A percentile compares a stretch with the other conserved stretches of the same genome.
These are phyloP conservation scores for Prinsepia uniflora DNA, from an alignment of 306 rosid genomes.

Conservation along the genomic window DNA sequence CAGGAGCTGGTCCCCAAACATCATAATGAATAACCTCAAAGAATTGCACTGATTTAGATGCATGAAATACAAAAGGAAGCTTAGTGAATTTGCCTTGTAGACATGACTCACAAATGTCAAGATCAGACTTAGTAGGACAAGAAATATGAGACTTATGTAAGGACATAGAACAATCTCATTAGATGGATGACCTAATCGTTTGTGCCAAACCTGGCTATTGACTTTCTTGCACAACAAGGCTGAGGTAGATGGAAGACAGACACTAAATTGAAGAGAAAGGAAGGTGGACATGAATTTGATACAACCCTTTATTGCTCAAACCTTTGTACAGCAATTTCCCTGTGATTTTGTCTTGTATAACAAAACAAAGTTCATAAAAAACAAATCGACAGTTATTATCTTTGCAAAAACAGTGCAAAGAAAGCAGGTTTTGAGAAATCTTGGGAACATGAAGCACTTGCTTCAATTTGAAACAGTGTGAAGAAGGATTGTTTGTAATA, in stretches of 20 bases:
- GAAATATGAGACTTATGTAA: neutral
- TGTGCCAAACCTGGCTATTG: neutral
- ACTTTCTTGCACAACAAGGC: no score
- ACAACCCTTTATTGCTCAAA: neutral
- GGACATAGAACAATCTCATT: neutral
- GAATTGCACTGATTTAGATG: neutral
- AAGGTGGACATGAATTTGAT: neutral
- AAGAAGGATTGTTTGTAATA: neutral
- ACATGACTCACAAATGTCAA: neutral
- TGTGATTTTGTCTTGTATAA: neutral
- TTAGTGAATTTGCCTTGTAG: neutral
- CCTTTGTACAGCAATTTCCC: neutral
- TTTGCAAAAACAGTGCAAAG: neutral
- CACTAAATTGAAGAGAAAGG: neutral
- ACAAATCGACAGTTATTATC: neutral
- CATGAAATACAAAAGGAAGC: neutral
- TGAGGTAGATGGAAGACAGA: no score
- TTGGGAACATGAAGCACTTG: neutral
- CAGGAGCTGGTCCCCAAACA: no score
- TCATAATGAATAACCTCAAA: no score
- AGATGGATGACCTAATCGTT: neutral
- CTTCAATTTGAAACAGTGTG: neutral
- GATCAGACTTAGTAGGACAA: neutral
- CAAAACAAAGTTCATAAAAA: neutral
- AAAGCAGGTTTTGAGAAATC: no score